phyloP scores from a whole-genome alignment of 2,329 filamentous ascomycete species.

The Claviceps sorghi region DNA sequence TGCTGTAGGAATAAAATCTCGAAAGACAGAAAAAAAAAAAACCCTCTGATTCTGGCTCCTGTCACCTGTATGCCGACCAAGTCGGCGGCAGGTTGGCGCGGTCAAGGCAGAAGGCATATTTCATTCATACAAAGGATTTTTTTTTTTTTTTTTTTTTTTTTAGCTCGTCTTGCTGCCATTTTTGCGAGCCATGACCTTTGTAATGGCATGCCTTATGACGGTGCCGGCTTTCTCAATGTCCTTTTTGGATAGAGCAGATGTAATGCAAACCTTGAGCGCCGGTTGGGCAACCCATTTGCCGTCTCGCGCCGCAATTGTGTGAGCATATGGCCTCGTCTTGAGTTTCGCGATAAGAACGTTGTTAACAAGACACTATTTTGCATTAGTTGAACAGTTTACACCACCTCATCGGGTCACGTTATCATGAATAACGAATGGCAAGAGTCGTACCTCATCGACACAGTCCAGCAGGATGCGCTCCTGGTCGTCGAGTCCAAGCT shows the following conservation, averaged over 20 bases:
- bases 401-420: background rate
- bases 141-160: background rate
- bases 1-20: background rate
- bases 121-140: background rate
- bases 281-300: conserved; percentile 57
- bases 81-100: background rate
- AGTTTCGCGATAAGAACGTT: conserved; percentile 79
- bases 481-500: conserved; percentile 59
- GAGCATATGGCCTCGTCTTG: conserved; percentile 58
- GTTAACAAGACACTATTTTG: conserved; percentile 58
- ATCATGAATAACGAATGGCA: background rate
- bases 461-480: conserved; percentile 75
- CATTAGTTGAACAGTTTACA: background rate
- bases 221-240: conserved; percentile 90
- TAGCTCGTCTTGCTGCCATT: conserved; percentile 25
- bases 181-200: conserved; percentile 68
- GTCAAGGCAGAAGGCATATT: background rate
- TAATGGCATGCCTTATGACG: conserved; percentile 79
- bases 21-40: background rate
- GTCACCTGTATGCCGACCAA: background rate
- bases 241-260: conserved; percentile 75
- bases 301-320: conserved; percentile 51
- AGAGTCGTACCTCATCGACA: conserved; percentile 74
- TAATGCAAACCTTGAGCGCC: conserved; percentile 82
- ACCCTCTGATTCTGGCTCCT: background rate